Evolutionary conservation across 192 early-diverging fungal species (phyloP).

Genomic region (Rhizoclosmatium sp.): DNA sequence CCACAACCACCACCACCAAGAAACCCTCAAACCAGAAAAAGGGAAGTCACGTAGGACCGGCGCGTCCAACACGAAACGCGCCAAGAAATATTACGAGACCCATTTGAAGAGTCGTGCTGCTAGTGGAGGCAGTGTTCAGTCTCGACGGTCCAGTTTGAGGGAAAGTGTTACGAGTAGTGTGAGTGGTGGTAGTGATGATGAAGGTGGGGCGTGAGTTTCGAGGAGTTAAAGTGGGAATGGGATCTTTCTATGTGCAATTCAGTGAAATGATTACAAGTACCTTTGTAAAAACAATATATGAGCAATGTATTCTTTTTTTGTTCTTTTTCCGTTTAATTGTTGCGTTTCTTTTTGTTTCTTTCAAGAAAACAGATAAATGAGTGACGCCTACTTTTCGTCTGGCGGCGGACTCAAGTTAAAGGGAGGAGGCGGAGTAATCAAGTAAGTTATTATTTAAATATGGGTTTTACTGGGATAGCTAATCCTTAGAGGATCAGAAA

Average conservation of each 20-base stretch:
- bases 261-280: not conserved
- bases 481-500: not conserved
- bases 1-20: too few species aligned
- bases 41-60: too few species aligned
- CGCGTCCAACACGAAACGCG: not conserved
- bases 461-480: too few species aligned
- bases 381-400: conserved; percentile 45
- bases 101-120: not conserved
- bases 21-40: too few species aligned
- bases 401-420: conserved; percentile 75
- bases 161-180: too few species aligned
- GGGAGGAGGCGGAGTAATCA: conserved; percentile 54
- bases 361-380: conserved; percentile 2
- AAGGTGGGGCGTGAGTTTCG: not conserved
- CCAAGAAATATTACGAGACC: not conserved
- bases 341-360: not conserved
- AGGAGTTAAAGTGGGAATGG: not conserved
- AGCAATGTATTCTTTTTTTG: too few species aligned
- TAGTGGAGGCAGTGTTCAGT: not conserved
- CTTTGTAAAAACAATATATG: not conserved
- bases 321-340: not conserved
- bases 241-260: not conserved
- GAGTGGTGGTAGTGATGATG: not conserved
- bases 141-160: too few species aligned
- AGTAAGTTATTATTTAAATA: conserved; percentile 44